phyloP scores from a whole-genome alignment of 2,329 filamentous ascomycete species.

The Thielaviopsis musarum region DNA sequence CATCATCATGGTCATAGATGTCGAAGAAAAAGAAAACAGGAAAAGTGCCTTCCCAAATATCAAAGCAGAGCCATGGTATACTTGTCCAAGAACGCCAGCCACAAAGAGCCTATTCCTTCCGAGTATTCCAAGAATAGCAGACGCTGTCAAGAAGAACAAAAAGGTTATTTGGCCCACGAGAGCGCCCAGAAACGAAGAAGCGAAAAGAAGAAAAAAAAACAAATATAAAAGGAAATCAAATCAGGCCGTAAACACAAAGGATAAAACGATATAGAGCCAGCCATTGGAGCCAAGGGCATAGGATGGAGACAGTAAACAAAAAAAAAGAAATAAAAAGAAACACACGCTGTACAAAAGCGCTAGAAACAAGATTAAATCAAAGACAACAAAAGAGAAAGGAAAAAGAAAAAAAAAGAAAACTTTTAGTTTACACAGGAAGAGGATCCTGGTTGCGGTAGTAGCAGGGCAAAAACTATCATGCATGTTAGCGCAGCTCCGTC shows the following conservation, averaged over 20 bases:
- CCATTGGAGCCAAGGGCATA: background rate
- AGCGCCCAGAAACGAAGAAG: background rate
- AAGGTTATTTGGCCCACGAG: background rate
- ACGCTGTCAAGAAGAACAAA: background rate
- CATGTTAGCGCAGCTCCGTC: background rate
- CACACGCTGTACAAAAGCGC: constrained; percentile 16
- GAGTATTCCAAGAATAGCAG: background rate
- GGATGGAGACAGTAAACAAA: background rate
- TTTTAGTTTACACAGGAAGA: constrained; percentile 30
- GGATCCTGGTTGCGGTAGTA: constrained; percentile 41
- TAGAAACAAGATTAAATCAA: background rate
- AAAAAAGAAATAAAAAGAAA: constrained; percentile 16
- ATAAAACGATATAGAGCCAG: background rate
- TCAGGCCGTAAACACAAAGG: background rate
- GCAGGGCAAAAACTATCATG: constrained; percentile 38
- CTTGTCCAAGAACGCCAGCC: background rate
- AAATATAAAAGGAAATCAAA: background rate
- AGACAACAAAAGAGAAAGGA: background rate
- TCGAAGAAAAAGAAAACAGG: background rate
- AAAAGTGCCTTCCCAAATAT: background rate
- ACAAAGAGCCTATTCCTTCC: background rate
- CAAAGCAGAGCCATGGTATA: background rate
- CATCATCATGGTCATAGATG: background rate
- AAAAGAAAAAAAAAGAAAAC: background rate
- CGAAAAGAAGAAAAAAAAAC: background rate